Evolutionary conservation across 208 protist species (phyloP).

Genomic region (Trypanosoma vivax): DNA sequence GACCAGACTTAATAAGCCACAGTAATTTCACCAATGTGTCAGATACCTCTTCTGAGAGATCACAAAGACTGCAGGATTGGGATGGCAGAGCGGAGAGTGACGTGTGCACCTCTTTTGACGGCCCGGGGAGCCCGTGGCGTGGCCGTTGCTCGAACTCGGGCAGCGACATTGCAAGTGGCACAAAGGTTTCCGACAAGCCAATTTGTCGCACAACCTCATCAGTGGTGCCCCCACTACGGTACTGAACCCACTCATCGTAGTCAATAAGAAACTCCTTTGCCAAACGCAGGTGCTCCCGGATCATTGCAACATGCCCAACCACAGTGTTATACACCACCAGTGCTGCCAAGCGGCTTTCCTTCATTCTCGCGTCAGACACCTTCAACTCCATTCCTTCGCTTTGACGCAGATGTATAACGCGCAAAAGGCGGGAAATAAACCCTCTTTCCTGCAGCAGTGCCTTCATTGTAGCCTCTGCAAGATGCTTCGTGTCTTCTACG

Average conservation of each 20-base stretch:
- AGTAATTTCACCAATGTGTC: conserved; percentile 8
- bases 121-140: no score
- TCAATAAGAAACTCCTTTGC: conserved; percentile 42
- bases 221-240: conserved; percentile 44
- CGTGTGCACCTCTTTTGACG: no score
- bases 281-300: conserved; percentile 42
- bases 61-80: conserved; percentile 1
- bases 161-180: no score
- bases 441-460: conserved; percentile 51
- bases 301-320: conserved; percentile 67
- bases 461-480: conserved; percentile 31
- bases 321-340: conserved; percentile 75
- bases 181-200: conserved; percentile 9
- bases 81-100: no score
- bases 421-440: conserved; percentile 51
- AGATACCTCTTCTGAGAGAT: conserved; percentile 17
- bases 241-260: conserved; percentile 69
- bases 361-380: conserved; percentile 31
- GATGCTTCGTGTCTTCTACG: conserved; percentile 9
- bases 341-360: conserved; percentile 40
- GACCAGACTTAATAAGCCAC: neutral
- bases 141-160: no score
- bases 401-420: conserved; percentile 50
- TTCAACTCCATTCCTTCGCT: conserved; percentile 30
- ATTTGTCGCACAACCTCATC: conserved; percentile 48